Evolutionary conservation across 805 yeast genomes (phyloP).

Genomic region (Cyberlindnera bimundalis): DNA sequence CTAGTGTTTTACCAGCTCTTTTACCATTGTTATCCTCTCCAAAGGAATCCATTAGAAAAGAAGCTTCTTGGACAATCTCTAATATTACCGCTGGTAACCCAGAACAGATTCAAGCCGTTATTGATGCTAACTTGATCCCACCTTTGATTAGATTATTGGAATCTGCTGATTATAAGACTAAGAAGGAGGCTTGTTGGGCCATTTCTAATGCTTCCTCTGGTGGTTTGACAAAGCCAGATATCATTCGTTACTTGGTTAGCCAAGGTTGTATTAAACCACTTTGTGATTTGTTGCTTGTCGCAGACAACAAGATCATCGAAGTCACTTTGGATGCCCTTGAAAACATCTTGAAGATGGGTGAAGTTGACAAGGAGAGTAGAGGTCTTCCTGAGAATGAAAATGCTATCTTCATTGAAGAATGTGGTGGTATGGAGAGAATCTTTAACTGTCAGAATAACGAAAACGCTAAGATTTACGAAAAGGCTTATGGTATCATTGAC

Average conservation of each 20-base stretch:
- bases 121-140: constrained; percentile 90
- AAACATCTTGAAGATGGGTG: constrained; percentile 92
- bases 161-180: constrained; percentile 90
- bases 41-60: constrained; percentile 91
- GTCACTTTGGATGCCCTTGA: constrained; percentile 94
- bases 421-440: constrained; percentile 97
- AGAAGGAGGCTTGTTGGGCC: constrained; percentile 99
- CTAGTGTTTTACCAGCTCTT: constrained; percentile 86
- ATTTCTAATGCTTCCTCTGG: constrained; percentile 97
- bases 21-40: constrained; percentile 75
- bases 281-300: constrained; percentile 84
- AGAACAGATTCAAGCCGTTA: constrained; percentile 94
- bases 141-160: constrained; percentile 77
- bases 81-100: constrained; percentile 97
- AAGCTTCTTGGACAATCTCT: constrained; percentile 98
- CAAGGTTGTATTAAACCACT: constrained; percentile 98
- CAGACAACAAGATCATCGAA: constrained; percentile 89
- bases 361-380: constrained; percentile 77
- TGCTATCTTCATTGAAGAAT: constrained; percentile 92
- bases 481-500: constrained; percentile 86
- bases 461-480: constrained; percentile 88
- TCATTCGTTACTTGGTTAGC: constrained; percentile 83
- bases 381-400: constrained; percentile 74
- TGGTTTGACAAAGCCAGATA: constrained; percentile 87
- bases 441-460: constrained; percentile 88